phyloP scores from a whole-genome alignment of 768 basidiomycete species.

The Neoboletus brunneissimus region DNA sequence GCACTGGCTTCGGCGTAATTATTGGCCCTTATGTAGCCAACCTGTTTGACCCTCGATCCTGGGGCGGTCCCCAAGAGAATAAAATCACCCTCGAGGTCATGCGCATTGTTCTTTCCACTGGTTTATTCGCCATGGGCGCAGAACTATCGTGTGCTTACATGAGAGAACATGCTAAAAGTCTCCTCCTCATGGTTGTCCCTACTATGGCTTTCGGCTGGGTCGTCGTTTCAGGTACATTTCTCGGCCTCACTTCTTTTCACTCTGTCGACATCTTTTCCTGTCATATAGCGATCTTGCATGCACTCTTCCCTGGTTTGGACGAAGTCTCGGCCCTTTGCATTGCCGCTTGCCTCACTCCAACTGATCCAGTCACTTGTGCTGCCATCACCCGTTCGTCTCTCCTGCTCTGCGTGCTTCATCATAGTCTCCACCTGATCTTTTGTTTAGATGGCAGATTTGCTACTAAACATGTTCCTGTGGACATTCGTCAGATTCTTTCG shows the following conservation, averaged over 20 bases:
- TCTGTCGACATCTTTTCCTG: background rate
- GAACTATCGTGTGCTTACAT: conserved; percentile 89
- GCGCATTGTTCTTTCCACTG: conserved; percentile 84
- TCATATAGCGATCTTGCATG: conserved; percentile 58
- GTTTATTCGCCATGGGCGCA: conserved; percentile 93
- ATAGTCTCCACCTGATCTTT: background rate
- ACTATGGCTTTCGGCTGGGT: conserved; percentile 89
- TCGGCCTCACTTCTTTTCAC: background rate
- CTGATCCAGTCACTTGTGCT: conserved; percentile 92
- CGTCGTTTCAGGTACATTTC: conserved; percentile 58
- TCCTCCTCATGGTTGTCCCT: conserved; percentile 69
- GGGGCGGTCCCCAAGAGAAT: conserved; percentile 54
- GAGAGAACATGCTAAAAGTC: conserved; percentile 68
- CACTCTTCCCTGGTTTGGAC: conserved; percentile 66
- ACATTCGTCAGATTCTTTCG: conserved; percentile 76
- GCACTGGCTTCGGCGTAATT: conserved; percentile 60
- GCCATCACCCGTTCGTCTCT: conserved; percentile 61
- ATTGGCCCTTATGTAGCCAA: conserved; percentile 72
- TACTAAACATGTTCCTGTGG: conserved; percentile 61
- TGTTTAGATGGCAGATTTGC: conserved; percentile 67
- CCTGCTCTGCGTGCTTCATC: background rate
- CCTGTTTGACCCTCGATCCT: conserved; percentile 74
- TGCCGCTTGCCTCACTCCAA: conserved; percentile 88
- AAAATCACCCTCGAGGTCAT: conserved; percentile 85
- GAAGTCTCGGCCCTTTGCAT: conserved; percentile 80